Evolutionary conservation across 257 asterid genomes (phyloP).

Genomic region (Penstemon barbatus): DNA sequence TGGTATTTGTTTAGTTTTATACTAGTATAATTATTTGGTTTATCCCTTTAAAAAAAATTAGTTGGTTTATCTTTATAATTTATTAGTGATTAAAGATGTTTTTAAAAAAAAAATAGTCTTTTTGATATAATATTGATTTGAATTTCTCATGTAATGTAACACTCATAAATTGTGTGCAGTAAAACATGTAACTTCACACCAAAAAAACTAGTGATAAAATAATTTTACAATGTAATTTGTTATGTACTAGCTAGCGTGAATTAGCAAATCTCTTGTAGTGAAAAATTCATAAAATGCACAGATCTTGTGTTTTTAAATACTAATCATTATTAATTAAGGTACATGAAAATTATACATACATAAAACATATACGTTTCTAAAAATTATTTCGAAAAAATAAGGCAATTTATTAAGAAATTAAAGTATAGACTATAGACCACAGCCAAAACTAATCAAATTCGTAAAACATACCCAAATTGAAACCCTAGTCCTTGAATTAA

Average conservation of each 20-base stretch:
- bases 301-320: slow-evolving; percentile 3
- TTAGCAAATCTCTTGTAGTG: background rate
- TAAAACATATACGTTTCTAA: too few relatives aligned
- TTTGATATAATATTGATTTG: too few relatives aligned
- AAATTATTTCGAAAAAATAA: too few relatives aligned
- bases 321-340: background rate
- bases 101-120: too few relatives aligned
- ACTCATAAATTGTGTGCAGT: slow-evolving; percentile 7
- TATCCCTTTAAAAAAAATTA: too few relatives aligned
- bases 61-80: too few relatives aligned
- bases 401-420: too few relatives aligned
- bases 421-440: background rate
- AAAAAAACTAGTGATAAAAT: background rate
- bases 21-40: too few relatives aligned
- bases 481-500: slow-evolving; percentile 16
- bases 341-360: background rate
- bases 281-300: slow-evolving; percentile 6
- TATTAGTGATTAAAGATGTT: too few relatives aligned
- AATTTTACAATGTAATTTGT: background rate
- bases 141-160: background rate
- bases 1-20: too few relatives aligned
- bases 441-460: slow-evolving; percentile 8
- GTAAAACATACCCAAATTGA: background rate
- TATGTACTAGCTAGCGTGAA: background rate
- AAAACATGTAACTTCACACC: slow-evolving; percentile 2